Evolutionary conservation across 305 asterid species (phyloP).

Genomic region (Vinca major): DNA sequence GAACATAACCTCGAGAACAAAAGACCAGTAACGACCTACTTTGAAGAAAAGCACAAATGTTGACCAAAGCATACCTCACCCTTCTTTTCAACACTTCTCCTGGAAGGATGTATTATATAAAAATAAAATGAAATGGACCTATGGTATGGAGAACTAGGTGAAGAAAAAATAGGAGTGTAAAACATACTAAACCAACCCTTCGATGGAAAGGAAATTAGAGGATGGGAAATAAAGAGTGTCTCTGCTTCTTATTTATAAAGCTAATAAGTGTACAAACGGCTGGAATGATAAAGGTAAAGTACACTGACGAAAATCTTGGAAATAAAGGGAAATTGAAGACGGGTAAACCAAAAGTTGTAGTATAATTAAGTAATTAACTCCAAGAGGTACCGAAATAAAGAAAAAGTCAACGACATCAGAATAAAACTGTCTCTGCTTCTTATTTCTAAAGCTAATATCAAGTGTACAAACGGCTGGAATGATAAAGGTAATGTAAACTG

Average conservation of each 20-base stretch:
- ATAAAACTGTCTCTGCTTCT: slow-evolving; percentile 4
- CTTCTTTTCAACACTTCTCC: neutral
- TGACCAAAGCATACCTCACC: slow-evolving; percentile 2
- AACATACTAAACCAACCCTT: neutral
- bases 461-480: slow-evolving; percentile 17
- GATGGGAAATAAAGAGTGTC: slow-evolving; percentile 9
- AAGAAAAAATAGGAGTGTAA: neutral
- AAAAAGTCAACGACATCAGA: too few species aligned
- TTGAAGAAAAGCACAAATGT: neutral
- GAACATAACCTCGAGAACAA: neutral
- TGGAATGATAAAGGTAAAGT: neutral
- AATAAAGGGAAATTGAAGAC: too few species aligned
- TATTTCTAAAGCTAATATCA: slow-evolving; percentile 10
- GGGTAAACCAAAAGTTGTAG: too few species aligned
- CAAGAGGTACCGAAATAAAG: too few species aligned
- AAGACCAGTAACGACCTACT: neutral
- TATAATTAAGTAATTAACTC: too few species aligned
- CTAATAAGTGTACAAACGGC: slow-evolving; percentile 17
- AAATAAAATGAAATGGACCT: neutral
- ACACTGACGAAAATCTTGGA: too few species aligned
- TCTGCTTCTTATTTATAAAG: slow-evolving; percentile 11
- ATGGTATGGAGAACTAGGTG: neutral
- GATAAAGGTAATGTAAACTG: too few species aligned
- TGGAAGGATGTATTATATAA: neutral
- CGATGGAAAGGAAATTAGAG: slow-evolving; percentile 6